Evolutionary conservation across 768 basidiomycete species (phyloP).

Genomic region (Russula compacta): DNA sequence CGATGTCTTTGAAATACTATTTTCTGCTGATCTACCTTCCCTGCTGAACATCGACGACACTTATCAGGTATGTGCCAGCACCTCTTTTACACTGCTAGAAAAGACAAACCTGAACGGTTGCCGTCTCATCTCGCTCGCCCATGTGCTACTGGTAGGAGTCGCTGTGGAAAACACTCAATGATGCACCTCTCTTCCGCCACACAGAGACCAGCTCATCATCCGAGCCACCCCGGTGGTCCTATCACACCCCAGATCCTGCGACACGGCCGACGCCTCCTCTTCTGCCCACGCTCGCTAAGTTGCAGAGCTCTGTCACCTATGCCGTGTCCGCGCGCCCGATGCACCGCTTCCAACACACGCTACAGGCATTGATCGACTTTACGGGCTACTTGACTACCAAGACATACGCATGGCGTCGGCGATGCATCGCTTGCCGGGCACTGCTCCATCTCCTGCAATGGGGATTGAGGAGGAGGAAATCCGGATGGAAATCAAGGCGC

Average conservation of each 20-base stretch:
- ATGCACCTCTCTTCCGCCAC: slow-evolving; percentile 37
- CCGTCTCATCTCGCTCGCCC: not conserved
- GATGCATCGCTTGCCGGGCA: slow-evolving; percentile 20
- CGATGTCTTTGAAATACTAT: slow-evolving; percentile 50
- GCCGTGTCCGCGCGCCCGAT: slow-evolving; percentile 12
- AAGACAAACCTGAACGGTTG: not conserved
- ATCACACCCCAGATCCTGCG: slow-evolving; percentile 25
- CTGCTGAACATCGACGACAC: slow-evolving; percentile 40
- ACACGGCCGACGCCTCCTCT: slow-evolving; percentile 24
- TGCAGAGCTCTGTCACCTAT: slow-evolving; percentile 9
- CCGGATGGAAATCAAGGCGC: slow-evolving; percentile 60
- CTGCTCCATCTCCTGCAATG: slow-evolving; percentile 14
- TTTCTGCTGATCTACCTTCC: slow-evolving; percentile 47
- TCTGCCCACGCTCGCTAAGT: slow-evolving; percentile 17
- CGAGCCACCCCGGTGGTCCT: slow-evolving; percentile 32
- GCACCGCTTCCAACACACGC: slow-evolving; percentile 46
- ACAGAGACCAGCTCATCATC: slow-evolving; percentile 15
- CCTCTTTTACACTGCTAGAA: not conserved
- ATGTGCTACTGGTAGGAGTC: slow-evolving; percentile 26
- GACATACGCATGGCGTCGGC: slow-evolving; percentile 40
- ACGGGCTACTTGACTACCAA: slow-evolving; percentile 75
- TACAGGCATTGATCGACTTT: slow-evolving; percentile 60
- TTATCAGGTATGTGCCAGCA: slow-evolving; percentile 42
- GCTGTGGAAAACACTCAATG: slow-evolving; percentile 57
- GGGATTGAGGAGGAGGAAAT: slow-evolving; percentile 54